Evolutionary conservation across 2,329 filamentous ascomycete genomes (phyloP), one percentile per base, ranked within the genome.

Genomic region (Verticillium nubilum): DNA sequence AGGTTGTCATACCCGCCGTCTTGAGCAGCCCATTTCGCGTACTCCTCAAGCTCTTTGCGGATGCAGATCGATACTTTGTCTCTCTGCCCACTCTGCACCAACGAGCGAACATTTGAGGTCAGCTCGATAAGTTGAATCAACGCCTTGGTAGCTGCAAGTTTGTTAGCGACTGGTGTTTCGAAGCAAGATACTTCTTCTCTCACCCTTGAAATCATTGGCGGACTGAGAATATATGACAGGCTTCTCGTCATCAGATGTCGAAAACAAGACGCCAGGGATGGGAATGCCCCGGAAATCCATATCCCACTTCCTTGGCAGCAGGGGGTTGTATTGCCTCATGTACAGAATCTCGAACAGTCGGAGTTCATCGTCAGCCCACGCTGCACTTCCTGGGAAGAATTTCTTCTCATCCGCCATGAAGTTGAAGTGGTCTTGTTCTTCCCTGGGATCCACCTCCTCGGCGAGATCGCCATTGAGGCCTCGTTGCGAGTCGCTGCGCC

Each of bases 361-460:
- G 29, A 77, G 74, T 63, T 84, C 83, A n/a, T 78, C 78, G 10
- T 74, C 69, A 28, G 83, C 74, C 81, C 83, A 85, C 58, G 76
- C 71, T 53, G 75, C 76, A 47, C 80, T 74, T 26, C 74, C 74
- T 0, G 75, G 74, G 57, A 76, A 78, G 1, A 69, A 65, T 28
- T 65, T 59, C 67, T 76, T 80, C 65, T 81, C 76, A 50, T 69
- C 66, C 62, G 79, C 74, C 68, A 83, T 77, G 52, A 15, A 17
- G 4, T 53, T 15, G 15, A 53, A 53, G 12, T 53, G 52, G 2
- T 56, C 54, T 27, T 23, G 33, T 17, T 26, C 29, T 19, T 37
- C 28, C 25, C 54, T 26, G 12, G 25, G 31, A 9, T 56, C 54
- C 13, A 25, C 31, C 3, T 33, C 31, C 15, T 23, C 54, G 12